Evolutionary conservation across 106 monocot genomes (phyloP), one percentile per base, ranked within the genome.

Genomic region (Dioscorea zingiberensis): DNA sequence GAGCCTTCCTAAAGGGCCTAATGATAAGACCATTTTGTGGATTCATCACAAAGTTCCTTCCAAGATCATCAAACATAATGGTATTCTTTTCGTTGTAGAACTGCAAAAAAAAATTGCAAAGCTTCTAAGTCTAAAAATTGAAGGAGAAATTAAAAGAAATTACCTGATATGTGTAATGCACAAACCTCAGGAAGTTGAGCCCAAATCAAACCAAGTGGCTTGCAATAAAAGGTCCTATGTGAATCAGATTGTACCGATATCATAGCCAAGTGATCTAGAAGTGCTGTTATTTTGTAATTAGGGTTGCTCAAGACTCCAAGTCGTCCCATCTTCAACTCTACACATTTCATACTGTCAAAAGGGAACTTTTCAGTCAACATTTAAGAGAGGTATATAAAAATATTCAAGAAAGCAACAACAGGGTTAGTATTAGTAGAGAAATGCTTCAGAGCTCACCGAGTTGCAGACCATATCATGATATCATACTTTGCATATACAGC

Each of bases 21-120:
- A 99, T 93, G 4, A 78, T 78, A 17, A 99, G 89, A 23, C 98
- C 98, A 76, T 99, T 98, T 76, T 93, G 89, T 55, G 98, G 98
- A 67, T 99, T 99, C 98, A 99, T 99, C 73, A 93, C 98, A 65
- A 93, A 99, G 69, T 99, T 99, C 74, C 98, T 84, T 73, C 77
- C 73, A 1, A 99, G 87, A 57, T 99, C 98, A 65, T 99, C 93
- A 70, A 99, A 89, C 93, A 99, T 99, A 53, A 99, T 87, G 21
- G 93, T 84, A 64, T 99, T 93, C 73, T 24, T 89, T 38, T 81
- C 73, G 70, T 21, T 89, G 69, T 93, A 93, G 44, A 73, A 89
- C 98, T 99, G 88, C 72, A 84, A 66, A 80, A 63, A 23, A 58
- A 3, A 68, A 21, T 23, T 27, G 49, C 8, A 68, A 13, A 2